phyloP scores from a whole-genome alignment of 2,329 filamentous ascomycete species.

The Furcasterigmium sp. region DNA sequence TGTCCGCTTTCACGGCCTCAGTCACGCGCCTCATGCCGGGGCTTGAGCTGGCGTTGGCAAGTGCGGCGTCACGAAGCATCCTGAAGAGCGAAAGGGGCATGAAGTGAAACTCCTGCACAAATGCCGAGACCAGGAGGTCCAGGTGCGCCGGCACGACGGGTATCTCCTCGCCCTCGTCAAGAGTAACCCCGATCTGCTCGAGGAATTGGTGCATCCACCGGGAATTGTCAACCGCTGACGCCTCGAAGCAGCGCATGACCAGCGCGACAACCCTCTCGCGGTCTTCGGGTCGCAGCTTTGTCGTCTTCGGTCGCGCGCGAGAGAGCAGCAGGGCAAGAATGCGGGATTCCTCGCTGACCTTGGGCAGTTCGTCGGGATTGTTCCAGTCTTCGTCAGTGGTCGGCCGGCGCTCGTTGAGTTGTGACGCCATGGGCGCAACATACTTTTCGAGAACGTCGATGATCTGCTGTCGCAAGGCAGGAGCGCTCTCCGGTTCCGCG shows the following conservation, averaged over 20 bases:
- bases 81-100: conserved; percentile 13
- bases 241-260: conserved; percentile 16
- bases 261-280: conserved; percentile 15
- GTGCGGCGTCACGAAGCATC: conserved; percentile 10
- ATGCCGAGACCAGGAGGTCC: conserved; percentile 7
- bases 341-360: conserved; percentile 10
- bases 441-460: conserved; percentile 18
- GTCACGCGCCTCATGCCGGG: conserved; percentile 16
- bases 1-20: conserved; percentile 14
- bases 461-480: conserved; percentile 13
- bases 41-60: conserved; percentile 17
- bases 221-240: conserved; percentile 20
- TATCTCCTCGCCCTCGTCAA: conserved; percentile 14
- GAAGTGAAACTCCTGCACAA: conserved; percentile 7
- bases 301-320: background rate
- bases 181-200: conserved; percentile 18
- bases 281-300: conserved; percentile 2
- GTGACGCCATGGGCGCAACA: conserved; percentile 20
- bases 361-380: conserved; percentile 2
- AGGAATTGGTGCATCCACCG: conserved; percentile 27
- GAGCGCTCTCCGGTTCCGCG: conserved; percentile 8
- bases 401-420: conserved; percentile 21
- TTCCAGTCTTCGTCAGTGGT: conserved; percentile 24
- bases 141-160: conserved; percentile 17
- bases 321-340: conserved; percentile 12